Base-by-base conservation (phyloP, 2,329 filamentous ascomycete species). In the Plenodomus tracheiphilus region DNA sequence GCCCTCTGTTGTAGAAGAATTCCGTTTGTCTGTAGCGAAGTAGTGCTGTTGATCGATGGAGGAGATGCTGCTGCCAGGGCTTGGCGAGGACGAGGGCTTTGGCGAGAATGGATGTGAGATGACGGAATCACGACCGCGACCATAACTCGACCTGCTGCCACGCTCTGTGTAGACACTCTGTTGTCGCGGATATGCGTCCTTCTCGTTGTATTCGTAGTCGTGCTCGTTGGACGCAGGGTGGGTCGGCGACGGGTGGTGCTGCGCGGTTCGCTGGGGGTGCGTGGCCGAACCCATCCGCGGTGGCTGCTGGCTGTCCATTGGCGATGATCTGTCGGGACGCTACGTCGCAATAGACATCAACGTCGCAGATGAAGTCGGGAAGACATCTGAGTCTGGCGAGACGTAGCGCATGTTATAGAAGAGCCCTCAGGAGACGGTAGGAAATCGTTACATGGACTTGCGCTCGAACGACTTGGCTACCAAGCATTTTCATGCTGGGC, bases 81-180 rank as follows among this genome's bases (percentile, higher is more conserved):
- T 72, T 58, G 69, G 66, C 58, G 67, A 61, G 25, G 61, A 64
- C 13, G 63, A 65, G 20, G 54, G 45, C 49, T 68, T 68, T 36
- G 68, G 69, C 41, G 67, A 71, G 44, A 70, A 68, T 17, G 68
- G 68, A 40, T 69, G 61, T 35, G 70, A 72, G 51, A 73, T 69
- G 58, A 73, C 68, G 19, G 69, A 72, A 53, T 73, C 70, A 53
- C 69, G 70, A 10, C 54, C 55, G 37, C 53, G 63, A 51, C 54
- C 56, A 35, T 49, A 50, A 51, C 58, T 62, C 34, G 58, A 54
- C 50, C 58, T 64, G 64, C 59, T 65, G 39, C 48, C 54, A 10
- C 58, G 59, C 36, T 60, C 54, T 25, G 47, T 40, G 21, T 50
- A 58, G 17, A 46, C 25, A 43, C 49, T 56, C 37, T 57, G 44